A percentile compares a stretch with the other conserved stretches of the same genome.
Conservation (phyloP, 2,329 filamentous ascomycete genomes). For the Calonectria hongkongensis region DNA sequence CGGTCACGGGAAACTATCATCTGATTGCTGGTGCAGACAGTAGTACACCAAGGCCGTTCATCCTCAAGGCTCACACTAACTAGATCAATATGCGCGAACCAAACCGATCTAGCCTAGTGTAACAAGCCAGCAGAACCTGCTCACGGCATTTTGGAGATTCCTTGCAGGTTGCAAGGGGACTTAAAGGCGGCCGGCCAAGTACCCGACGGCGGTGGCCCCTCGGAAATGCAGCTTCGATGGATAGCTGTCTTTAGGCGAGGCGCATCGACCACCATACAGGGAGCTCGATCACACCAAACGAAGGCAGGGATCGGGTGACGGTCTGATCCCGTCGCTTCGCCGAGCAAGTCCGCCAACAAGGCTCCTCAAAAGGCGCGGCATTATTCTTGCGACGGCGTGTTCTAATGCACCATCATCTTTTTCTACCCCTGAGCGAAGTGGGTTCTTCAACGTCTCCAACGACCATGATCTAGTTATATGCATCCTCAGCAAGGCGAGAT, state of each 20-base stretch:
- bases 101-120: constrained; percentile 22
- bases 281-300: constrained; percentile 25
- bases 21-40: constrained; percentile 15
- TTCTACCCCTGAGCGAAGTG: constrained; percentile 25
- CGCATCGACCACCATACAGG: constrained; percentile 41
- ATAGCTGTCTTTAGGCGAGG: constrained; percentile 31
- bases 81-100: background rate
- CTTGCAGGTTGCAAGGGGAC: constrained; percentile 32
- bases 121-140: background rate
- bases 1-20: constrained; percentile 15
- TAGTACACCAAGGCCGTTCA: constrained; percentile 6
- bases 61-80: constrained; percentile 17
- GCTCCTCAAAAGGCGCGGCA: constrained; percentile 30
- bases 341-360: constrained; percentile 27
- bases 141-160: constrained; percentile 34
- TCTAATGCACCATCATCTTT: constrained; percentile 39
- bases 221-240: constrained; percentile 51
- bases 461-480: constrained; percentile 30
- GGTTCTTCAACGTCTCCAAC: constrained; percentile 33
- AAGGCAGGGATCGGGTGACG: constrained; percentile 43
- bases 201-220: constrained; percentile 38
- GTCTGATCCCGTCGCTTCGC: constrained; percentile 43
- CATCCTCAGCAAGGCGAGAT: constrained; percentile 37
- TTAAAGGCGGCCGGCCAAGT: constrained; percentile 33
- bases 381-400: constrained; percentile 26